A percentile compares a stretch with the other conserved stretches of the same genome.
These are phyloP conservation scores for Lecanosticta acicola DNA, from an alignment of 2,329 filamentous ascomycete genomes.

Conservation along the genomic window DNA sequence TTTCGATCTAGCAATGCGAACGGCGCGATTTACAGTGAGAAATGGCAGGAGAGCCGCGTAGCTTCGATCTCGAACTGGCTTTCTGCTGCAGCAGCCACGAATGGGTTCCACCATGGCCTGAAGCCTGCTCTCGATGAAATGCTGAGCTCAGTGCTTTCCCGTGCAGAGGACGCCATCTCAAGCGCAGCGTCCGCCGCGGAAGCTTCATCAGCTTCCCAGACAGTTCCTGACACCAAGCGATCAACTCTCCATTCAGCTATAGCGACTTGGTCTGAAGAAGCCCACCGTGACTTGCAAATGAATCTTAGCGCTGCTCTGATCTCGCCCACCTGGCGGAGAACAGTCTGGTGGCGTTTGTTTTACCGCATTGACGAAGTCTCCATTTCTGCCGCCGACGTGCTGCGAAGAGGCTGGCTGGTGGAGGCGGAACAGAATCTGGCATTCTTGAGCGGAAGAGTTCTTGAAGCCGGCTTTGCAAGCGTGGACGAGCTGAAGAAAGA, in stretches of 20 bases:
- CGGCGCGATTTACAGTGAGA: constrained; percentile 30
- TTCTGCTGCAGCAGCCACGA: constrained; percentile 24
- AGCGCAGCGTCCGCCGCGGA: constrained; percentile 42
- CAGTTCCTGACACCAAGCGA: constrained; percentile 41
- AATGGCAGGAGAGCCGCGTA: constrained; percentile 33
- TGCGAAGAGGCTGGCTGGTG: constrained; percentile 70
- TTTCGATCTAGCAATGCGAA: constrained; percentile 32
- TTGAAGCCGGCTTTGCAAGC: constrained; percentile 53
- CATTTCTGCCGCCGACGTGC: constrained; percentile 73
- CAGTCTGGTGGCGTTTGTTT: constrained; percentile 92
- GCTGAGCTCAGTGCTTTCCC: constrained; percentile 60
- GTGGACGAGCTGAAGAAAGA: constrained; percentile 21
- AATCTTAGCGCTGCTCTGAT: constrained; percentile 73
- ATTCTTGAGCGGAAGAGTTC: constrained; percentile 72
- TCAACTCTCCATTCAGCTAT: constrained; percentile 55
- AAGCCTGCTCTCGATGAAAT: constrained; percentile 63
- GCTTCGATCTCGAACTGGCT: constrained; percentile 26
- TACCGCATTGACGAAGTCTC: constrained; percentile 91
- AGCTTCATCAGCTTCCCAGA: constrained; percentile 26
- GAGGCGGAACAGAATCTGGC: constrained; percentile 76
- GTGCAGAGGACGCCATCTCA: constrained; percentile 48
- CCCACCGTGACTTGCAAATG: constrained; percentile 76
- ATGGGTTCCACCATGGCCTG: constrained; percentile 41
- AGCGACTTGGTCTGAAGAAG: constrained; percentile 67
- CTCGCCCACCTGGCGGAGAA: constrained; percentile 68